Percentiles rank a stretch among this genome's conserved stretches.
Conservation (phyloP, 2,329 filamentous ascomycete species). For the Monosporascus sp. region DNA sequence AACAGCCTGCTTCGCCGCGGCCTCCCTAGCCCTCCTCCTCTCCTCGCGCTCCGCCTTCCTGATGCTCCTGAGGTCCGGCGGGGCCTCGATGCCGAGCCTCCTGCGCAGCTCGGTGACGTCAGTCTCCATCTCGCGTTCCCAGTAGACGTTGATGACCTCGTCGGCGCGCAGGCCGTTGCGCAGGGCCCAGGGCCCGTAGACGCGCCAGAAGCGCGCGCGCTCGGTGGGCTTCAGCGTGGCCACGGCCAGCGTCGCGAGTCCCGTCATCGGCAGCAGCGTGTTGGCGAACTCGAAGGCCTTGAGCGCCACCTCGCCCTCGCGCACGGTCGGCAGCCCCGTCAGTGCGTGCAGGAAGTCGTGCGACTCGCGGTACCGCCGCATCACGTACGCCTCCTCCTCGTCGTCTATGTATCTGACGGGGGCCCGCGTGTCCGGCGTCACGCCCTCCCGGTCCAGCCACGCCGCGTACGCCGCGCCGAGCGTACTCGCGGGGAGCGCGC, state of each 20-base stretch:
- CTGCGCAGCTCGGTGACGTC: constrained; percentile 71
- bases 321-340: constrained; percentile 81
- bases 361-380: constrained; percentile 95
- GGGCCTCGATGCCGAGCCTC: constrained; percentile 79
- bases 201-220: constrained; percentile 65
- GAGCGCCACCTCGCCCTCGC: constrained; percentile 96
- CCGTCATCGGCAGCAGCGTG: constrained; percentile 92
- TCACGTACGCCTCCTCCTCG: constrained; percentile 93
- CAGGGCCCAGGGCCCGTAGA: constrained; percentile 88
- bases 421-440: constrained; percentile 83
- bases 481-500: constrained; percentile 64
- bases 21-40: constrained; percentile 59
- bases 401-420: constrained; percentile 88
- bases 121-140: constrained; percentile 88
- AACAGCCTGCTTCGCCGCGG: constrained; percentile 11
- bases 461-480: constrained; percentile 78
- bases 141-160: constrained; percentile 93
- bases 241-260: constrained; percentile 76
- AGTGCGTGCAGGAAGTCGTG: constrained; percentile 98
- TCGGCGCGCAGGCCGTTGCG: constrained; percentile 71
- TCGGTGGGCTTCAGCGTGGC: constrained; percentile 82
- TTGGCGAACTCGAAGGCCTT: constrained; percentile 98
- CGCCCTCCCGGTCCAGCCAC: constrained; percentile 93
- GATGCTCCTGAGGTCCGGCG: constrained; percentile 78
- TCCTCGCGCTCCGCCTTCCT: constrained; percentile 66